A percentile compares a stretch with the other conserved stretches of the same genome.
These are phyloP conservation scores for Podosphaera leucotricha DNA, from an alignment of 2,329 filamentous ascomycete species.

Conservation along the genomic window DNA sequence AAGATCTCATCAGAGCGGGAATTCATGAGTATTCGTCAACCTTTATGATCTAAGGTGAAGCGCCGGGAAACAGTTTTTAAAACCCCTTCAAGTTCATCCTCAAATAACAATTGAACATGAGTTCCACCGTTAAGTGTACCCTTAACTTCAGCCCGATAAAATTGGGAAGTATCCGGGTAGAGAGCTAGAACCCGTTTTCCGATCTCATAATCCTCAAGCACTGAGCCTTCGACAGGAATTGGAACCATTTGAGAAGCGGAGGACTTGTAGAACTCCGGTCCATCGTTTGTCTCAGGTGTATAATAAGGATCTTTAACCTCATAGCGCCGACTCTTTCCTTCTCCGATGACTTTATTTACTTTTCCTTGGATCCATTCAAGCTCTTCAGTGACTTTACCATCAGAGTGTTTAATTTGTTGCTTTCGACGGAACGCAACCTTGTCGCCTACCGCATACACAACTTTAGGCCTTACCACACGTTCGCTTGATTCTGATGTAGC, in stretches of 20 bases:
- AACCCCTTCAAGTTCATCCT: constrained; percentile 54
- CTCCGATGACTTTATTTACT: constrained; percentile 50
- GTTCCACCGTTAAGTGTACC: constrained; percentile 28
- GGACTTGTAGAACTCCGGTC: constrained; percentile 33
- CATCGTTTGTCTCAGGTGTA: constrained; percentile 26
- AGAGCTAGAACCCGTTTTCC: constrained; percentile 54
- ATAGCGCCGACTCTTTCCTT: constrained; percentile 56
- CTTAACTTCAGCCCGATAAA: constrained; percentile 66
- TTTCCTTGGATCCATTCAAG: constrained; percentile 54
- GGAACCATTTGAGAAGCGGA: constrained; percentile 55
- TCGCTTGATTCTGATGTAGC: constrained; percentile 8
- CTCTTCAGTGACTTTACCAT: constrained; percentile 14
- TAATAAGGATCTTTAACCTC: constrained; percentile 62
- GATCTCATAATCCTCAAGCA: constrained; percentile 34
- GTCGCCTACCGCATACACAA: constrained; percentile 35
- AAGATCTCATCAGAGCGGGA: neutral
- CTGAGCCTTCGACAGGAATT: constrained; percentile 37
- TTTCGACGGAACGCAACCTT: constrained; percentile 44
- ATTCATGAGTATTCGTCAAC: constrained; percentile 3
- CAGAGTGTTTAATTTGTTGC: constrained; percentile 18
- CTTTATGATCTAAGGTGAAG: constrained; percentile 48
- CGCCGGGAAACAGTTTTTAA: constrained; percentile 51
- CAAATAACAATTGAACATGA: constrained; percentile 47
- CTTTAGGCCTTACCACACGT: constrained; percentile 19
- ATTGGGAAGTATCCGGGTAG: constrained; percentile 66